Base-by-base conservation (phyloP, 768 basidiomycete genomes). In the Trametes gibbosa region DNA sequence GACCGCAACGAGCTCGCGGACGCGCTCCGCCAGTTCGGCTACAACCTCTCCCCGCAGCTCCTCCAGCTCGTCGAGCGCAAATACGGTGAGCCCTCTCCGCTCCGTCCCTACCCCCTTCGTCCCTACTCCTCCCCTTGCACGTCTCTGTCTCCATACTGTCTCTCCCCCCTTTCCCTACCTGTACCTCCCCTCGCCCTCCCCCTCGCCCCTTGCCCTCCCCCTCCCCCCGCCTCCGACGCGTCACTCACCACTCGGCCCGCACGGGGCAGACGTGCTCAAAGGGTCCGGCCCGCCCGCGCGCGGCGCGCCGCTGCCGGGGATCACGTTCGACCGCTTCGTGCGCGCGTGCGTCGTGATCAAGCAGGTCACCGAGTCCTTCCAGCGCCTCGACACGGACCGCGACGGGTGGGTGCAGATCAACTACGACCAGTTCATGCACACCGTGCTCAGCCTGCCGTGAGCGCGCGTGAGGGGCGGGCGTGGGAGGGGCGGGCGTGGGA, bases 291-390 rank as follows among this genome's bases (percentile, higher is more conserved):
- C 54, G 10, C 53, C 51, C 42, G 58, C 50, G 39, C 67, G 68
- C 34, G 73, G 71, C 0, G 73, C 66, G 3, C 70, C 76, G 2
- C 61, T 64, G n/a, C 74, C 79, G 0, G 89, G 89, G 0, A 90
- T 93, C 75, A 81, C 85, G 5, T 93, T 93, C 67, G 92, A 92
- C 70, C 87, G 90, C 63, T 93, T 93, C 76, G 87, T 93, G 24
- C 83, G 91, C 55, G 89, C 89, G 23, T 93, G 91, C 65, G 91
- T 94, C 58, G 86, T 84, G 12, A 81, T 91, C 60, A 90, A 88
- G 75, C 87, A 90, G 69, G 76, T 90, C 64, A 83, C 81, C 37
- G 90, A 92, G 73, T 72, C 82, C 34, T 92, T 92, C 77, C 77
- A 78, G 56, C 71, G 77, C 46, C 76, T 87, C 50, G 90, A 92